Conservation (phyloP, 805 yeast genomes). For the Saturnispora besseyi region DNA sequence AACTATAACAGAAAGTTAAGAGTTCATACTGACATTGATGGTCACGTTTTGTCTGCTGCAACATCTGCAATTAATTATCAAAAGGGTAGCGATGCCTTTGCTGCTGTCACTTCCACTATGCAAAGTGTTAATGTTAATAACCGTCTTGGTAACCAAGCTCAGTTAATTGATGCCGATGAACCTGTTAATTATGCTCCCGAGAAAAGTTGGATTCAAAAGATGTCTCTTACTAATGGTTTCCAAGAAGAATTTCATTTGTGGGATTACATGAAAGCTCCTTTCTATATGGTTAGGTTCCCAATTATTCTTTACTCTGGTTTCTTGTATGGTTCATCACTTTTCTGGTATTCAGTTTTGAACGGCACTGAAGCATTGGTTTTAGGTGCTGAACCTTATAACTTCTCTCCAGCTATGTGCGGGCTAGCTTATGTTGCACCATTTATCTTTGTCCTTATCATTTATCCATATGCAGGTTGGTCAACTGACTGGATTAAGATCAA, state of each 20-base stretch:
- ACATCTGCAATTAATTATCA: conserved; percentile 15
- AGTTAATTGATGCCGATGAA: conserved; percentile 19
- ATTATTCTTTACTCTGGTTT: conserved; percentile 54
- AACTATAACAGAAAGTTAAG: conserved; percentile 31
- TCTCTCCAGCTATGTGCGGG: conserved; percentile 39
- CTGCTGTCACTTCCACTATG: conserved; percentile 10
- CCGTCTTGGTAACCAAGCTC: conserved; percentile 24
- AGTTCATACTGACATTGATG: conserved; percentile 21
- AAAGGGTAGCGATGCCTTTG: not conserved
- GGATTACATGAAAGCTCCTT: conserved; percentile 29
- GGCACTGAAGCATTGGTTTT: conserved; percentile 39
- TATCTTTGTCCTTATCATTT: conserved; percentile 36
- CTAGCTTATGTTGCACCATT: conserved; percentile 46
- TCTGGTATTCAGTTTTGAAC: conserved; percentile 41
- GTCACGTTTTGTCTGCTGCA: conserved; percentile 17
- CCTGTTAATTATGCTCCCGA: conserved; percentile 20
- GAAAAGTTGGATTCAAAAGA: conserved; percentile 34
- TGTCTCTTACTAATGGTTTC: conserved; percentile 34
- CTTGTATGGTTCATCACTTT: conserved; percentile 39
- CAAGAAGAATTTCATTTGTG: conserved; percentile 22
- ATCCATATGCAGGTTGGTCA: conserved; percentile 39
- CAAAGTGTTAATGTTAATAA: conserved; percentile 19
- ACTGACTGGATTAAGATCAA: conserved; percentile 43
- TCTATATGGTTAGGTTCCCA: conserved; percentile 38
- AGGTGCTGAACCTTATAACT: conserved; percentile 42